Base-by-base conservation (phyloP, 257 asterid species). In the Cynanchum wilfordii region DNA sequence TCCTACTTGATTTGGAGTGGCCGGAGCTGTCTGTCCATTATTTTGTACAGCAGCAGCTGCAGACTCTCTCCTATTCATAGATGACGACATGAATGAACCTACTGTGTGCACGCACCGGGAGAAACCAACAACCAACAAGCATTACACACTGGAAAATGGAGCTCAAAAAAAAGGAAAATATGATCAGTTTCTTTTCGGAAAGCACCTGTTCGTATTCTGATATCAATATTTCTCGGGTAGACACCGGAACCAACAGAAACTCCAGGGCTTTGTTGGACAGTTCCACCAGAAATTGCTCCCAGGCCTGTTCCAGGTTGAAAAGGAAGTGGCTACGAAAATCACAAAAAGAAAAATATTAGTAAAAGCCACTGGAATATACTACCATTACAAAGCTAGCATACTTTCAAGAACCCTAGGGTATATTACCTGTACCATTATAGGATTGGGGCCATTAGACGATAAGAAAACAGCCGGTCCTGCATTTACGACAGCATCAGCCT, bases 351-450 rank as follows among this genome's bases (percentile, higher is more conserved):
- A 70, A 7, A 45, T 52, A 58, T 69, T 30, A 86, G 77, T 9
- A 77, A 33, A 33, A 49, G 66, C 65, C n/a, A 69, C 77, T 74
- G 49, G 33, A 40, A 49, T 19, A 50, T 45, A 75, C 68, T 45
- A 75, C 68, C 51, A 60, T 45, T 74, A 71, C 24, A 30, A 45
- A 54, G 20, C 47, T 71, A 12, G 62, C 71, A 69, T n/a, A 66
- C 36, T 59, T 59, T 73, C 30, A 40, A 33, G 19, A 45, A 70
- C 66, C 17, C 10, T 42, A 42, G 47, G 10, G 68, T 69, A 40
- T 52, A 85, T 55, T 79, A 91, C 99, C 96, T 94, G 99, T 82
- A 94, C 99, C 99, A 91, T 94, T 75, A 94, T 89, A 29, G 97
- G 99, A 77, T 90, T 91, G 66, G 97, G 97, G 66, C 97, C 97